These are phyloP conservation scores for Vinca major DNA, from an alignment of 305 asterid species.

Conservation along the genomic window DNA sequence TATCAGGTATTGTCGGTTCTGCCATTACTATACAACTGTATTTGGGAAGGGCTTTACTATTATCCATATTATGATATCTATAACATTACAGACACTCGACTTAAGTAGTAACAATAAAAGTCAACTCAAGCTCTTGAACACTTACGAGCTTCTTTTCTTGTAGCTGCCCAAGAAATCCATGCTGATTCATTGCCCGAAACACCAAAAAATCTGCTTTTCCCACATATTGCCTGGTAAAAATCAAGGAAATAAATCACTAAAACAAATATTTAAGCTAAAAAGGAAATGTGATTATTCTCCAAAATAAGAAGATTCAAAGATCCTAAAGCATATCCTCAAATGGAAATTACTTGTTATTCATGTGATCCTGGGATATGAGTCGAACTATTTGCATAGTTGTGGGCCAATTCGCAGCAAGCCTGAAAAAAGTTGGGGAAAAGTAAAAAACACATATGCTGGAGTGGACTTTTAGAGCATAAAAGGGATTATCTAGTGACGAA, in stretches of 20 bases:
- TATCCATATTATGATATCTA: conserved; percentile 3
- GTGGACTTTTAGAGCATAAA: not conserved
- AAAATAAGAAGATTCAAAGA: conserved; percentile 12
- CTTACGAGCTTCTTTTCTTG: conserved; percentile 99
- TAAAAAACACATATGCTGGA: not conserved
- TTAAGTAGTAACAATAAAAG: not conserved
- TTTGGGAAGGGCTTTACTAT: not conserved
- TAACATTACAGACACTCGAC: not conserved
- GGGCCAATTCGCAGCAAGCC: conserved; percentile 99
- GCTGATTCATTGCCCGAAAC: conserved; percentile 97
- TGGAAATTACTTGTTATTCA: conserved; percentile 84
- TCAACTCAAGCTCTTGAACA: conserved; percentile 10
- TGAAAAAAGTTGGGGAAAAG: conserved; percentile 21
- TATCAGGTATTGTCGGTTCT: not conserved
- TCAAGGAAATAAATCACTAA: conserved; percentile 7
- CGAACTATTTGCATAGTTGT: conserved; percentile 92
- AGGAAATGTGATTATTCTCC: not conserved
- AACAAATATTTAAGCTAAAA: not conserved
- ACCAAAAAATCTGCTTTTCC: conserved; percentile 97
- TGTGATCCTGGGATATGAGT: conserved; percentile 95
- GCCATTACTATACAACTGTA: not conserved
- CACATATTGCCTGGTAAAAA: conserved; percentile 65
- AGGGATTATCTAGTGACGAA: not conserved
- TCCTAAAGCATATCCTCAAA: conserved; percentile 7
- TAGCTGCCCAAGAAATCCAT: conserved; percentile 96